Percentiles rank a stretch among this genome's conserved stretches.
Evolutionary conservation across 805 yeast species (phyloP).

Genomic region (Gaillardinia entomophila): DNA sequence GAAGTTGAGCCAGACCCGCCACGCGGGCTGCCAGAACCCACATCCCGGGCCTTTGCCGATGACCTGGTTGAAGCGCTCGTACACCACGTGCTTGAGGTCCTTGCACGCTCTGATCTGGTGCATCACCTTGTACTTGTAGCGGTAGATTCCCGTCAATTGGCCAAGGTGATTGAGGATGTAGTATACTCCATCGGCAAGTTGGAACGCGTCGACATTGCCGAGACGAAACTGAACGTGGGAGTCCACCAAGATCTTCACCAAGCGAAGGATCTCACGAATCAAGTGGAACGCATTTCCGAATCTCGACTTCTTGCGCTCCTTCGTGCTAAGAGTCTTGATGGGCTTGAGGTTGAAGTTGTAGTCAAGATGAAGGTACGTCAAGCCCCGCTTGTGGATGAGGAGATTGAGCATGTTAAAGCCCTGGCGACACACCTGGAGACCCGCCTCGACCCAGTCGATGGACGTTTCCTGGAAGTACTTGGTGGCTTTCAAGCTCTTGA

Average conservation of each 20-base stretch:
- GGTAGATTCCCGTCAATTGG: slow-evolving; percentile 90
- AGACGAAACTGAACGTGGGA: slow-evolving; percentile 87
- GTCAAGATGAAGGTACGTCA: slow-evolving; percentile 89
- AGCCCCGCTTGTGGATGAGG: slow-evolving; percentile 82
- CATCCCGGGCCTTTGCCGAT: slow-evolving; percentile 98
- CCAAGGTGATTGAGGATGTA: slow-evolving; percentile 91
- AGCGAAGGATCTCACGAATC: slow-evolving; percentile 80
- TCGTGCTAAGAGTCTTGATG: slow-evolving; percentile 91
- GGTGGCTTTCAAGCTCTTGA: slow-evolving; percentile 66
- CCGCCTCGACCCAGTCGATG: slow-evolving; percentile 98
- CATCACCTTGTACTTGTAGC: slow-evolving; percentile 97
- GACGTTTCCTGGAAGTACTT: slow-evolving; percentile 88
- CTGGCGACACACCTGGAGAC: slow-evolving; percentile 86
- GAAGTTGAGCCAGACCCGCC: slow-evolving; percentile 95
- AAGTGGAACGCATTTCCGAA: slow-evolving; percentile 96
- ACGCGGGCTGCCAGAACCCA: slow-evolving; percentile 99
- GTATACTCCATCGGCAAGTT: slow-evolving; percentile 90
- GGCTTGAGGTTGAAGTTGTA: slow-evolving; percentile 95
- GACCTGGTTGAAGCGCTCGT: slow-evolving; percentile 72
- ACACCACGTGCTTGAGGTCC: slow-evolving; percentile 89
- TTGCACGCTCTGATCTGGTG: slow-evolving; percentile 95
- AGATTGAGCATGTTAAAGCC: slow-evolving; percentile 92
- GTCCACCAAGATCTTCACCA: slow-evolving; percentile 84
- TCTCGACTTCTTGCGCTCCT: slow-evolving; percentile 91
- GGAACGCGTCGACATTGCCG: slow-evolving; percentile 89